Conservation (phyloP, 129 eudicot species). For the Rutidosis leptorrhynchoides region DNA sequence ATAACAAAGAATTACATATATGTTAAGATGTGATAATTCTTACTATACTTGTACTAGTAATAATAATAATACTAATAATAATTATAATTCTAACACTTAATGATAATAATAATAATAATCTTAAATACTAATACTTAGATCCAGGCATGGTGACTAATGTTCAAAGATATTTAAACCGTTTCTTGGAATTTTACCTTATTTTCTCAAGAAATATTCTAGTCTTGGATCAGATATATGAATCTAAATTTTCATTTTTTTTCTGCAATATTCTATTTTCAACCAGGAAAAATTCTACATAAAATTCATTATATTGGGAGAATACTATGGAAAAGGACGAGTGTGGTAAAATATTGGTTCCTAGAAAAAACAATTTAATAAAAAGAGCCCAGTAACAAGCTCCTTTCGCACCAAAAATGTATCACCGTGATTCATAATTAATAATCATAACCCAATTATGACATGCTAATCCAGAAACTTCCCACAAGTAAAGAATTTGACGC, state of each 20-base stretch:
- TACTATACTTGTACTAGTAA: not conserved
- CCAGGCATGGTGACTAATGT: not conserved
- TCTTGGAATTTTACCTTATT: not conserved
- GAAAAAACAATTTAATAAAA: not conserved
- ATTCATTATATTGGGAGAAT: not conserved
- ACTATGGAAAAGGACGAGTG: not conserved
- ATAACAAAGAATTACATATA: not conserved
- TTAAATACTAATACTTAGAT: no score
- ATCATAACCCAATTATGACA: not conserved
- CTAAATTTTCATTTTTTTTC: not conserved
- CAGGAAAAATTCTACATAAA: not conserved
- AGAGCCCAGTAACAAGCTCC: not conserved
- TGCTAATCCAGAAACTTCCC: not conserved
- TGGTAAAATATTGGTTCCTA: conserved; percentile 5
- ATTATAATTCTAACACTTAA: no score
- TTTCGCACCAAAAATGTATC: not conserved
- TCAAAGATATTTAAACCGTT: not conserved
- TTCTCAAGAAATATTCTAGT: not conserved
- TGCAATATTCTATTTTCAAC: not conserved
- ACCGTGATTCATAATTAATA: not conserved
- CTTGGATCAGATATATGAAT: not conserved
- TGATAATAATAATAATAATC: no score
- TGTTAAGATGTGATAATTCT: not conserved
- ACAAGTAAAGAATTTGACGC: conserved; percentile 1
- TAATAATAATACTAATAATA: no score